phyloP scores from a whole-genome alignment of 2,329 filamentous ascomycete genomes.

The Hirsutella rhossiliensis region DNA sequence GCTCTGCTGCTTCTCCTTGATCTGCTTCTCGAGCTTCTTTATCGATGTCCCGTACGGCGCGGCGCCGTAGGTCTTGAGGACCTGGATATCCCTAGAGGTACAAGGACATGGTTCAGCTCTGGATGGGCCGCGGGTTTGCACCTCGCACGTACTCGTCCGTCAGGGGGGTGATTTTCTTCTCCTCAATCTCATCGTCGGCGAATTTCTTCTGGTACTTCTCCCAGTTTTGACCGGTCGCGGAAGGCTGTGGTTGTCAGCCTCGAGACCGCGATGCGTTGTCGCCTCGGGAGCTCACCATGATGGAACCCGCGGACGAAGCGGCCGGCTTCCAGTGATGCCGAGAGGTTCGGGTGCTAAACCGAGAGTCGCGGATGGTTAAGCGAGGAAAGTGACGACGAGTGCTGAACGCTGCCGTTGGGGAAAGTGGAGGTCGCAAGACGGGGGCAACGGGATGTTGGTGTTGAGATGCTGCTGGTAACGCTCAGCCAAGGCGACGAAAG shows the following conservation, averaged over 20 bases:
- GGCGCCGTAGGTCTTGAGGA: constrained; percentile 96
- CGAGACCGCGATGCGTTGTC: constrained; percentile 5
- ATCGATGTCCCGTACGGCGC: constrained; percentile 87
- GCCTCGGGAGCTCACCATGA: constrained; percentile 25
- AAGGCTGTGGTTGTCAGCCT: constrained; percentile 50
- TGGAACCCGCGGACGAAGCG: constrained; percentile 19
- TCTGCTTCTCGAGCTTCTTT: constrained; percentile 97
- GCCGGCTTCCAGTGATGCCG: constrained; percentile 5
- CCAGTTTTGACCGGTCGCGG: constrained; percentile 88
- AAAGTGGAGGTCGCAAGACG: neutral
- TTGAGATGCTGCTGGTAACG: constrained; percentile 10
- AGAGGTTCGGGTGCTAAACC: neutral
- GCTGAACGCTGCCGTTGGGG: neutral
- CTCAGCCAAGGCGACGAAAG: constrained; percentile 17
- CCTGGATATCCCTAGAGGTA: constrained; percentile 78
- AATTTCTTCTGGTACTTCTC: constrained; percentile 98
- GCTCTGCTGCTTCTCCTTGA: constrained; percentile 97
- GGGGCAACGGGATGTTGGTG: neutral
- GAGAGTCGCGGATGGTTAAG: neutral
- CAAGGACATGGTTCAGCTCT: neutral
- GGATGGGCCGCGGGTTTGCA: neutral
- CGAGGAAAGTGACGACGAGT: neutral
- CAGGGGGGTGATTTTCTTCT: constrained; percentile 98
- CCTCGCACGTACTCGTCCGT: constrained; percentile 76
- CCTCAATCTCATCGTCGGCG: constrained; percentile 90